A percentile compares a stretch with the other conserved stretches of the same genome.
Conservation (phyloP, 1,284 basidiomycete species). For the Pisolithus thermaeus region DNA sequence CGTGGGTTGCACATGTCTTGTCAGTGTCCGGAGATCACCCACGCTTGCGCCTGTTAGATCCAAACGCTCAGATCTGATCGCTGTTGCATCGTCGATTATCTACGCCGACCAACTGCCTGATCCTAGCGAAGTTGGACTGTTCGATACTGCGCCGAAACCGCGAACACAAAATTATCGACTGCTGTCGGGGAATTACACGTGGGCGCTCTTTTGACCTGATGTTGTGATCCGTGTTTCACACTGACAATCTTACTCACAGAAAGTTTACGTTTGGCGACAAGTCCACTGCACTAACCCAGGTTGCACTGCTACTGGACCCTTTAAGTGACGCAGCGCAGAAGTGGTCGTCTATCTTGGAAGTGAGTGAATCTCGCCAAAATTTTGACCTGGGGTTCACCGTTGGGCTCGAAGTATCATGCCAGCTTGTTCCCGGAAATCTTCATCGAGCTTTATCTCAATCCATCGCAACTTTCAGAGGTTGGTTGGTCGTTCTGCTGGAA, state of each 20-base stretch:
- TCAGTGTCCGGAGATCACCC: not conserved
- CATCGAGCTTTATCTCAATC: conserved; percentile 75
- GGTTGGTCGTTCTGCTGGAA: conserved; percentile 7
- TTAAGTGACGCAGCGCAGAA: conserved; percentile 80
- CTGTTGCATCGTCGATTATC: conserved; percentile 65
- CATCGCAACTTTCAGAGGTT: conserved; percentile 62
- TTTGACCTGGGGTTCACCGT: not conserved
- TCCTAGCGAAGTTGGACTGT: conserved; percentile 67
- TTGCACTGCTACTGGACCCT: conserved; percentile 81
- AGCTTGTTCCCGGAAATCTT: conserved; percentile 57
- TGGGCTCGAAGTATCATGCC: conserved; percentile 25
- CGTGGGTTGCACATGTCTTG: conserved; percentile 30
- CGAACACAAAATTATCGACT: conserved; percentile 53
- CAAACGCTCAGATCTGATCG: conserved; percentile 53
- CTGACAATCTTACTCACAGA: conserved; percentile 30
- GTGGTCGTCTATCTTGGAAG: conserved; percentile 76
- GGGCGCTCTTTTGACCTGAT: conserved; percentile 2
- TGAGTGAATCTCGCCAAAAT: conserved; percentile 22
- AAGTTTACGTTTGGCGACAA: conserved; percentile 68
- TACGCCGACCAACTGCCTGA: conserved; percentile 63
- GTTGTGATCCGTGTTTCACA: conserved; percentile 5
- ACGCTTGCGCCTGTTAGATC: conserved; percentile 32
- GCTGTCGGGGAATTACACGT: conserved; percentile 64
- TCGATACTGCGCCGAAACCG: conserved; percentile 55
- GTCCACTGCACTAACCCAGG: conserved; percentile 60